Evolutionary conservation across 225 moss, liverwort and hornwort genomes (phyloP).

Genomic region (Lunularia cruciata): DNA sequence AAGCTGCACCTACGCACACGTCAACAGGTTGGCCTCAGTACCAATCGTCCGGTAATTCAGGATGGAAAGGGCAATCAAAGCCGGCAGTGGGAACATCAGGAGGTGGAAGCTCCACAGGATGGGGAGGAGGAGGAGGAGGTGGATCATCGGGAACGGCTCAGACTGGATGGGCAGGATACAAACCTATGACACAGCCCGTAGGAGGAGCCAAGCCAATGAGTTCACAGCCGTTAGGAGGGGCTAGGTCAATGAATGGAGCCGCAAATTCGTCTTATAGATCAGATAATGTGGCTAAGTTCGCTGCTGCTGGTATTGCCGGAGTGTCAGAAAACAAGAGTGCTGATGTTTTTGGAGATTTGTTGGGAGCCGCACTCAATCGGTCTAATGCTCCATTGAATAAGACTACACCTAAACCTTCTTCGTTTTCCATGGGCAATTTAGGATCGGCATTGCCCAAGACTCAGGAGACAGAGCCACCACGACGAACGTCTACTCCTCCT

Average conservation of each 20-base stretch:
- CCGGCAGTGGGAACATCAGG: slow-evolving; percentile 20
- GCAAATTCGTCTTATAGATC: slow-evolving; percentile 22
- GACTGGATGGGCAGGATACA: slow-evolving; percentile 42
- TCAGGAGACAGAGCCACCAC: neutral
- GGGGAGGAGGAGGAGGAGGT: slow-evolving; percentile 13
- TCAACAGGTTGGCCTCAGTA: slow-evolving; percentile 38
- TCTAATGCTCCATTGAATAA: slow-evolving; percentile 77
- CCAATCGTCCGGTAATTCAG: slow-evolving; percentile 19
- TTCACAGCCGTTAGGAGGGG: slow-evolving; percentile 43
- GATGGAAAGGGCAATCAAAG: slow-evolving; percentile 33
- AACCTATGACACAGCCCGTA: slow-evolving; percentile 45
- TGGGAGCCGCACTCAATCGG: slow-evolving; percentile 65
- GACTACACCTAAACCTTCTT: slow-evolving; percentile 51
- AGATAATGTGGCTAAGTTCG: slow-evolving; percentile 52
- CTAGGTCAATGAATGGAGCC: slow-evolving; percentile 33
- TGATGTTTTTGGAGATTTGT: slow-evolving; percentile 95
- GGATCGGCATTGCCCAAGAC: slow-evolving; percentile 56
- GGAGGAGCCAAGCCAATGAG: slow-evolving; percentile 32
- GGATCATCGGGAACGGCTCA: slow-evolving; percentile 6
- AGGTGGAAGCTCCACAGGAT: slow-evolving; percentile 3
- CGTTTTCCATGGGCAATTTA: slow-evolving; percentile 67
- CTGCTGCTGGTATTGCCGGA: slow-evolving; percentile 80
- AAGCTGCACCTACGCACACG: slow-evolving; percentile 33
- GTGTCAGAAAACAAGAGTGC: slow-evolving; percentile 63
- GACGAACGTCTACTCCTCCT: slow-evolving; percentile 23